phyloP scores from a whole-genome alignment of 495 filamentous ascomycete genomes.

The Haplographium delicatum region DNA sequence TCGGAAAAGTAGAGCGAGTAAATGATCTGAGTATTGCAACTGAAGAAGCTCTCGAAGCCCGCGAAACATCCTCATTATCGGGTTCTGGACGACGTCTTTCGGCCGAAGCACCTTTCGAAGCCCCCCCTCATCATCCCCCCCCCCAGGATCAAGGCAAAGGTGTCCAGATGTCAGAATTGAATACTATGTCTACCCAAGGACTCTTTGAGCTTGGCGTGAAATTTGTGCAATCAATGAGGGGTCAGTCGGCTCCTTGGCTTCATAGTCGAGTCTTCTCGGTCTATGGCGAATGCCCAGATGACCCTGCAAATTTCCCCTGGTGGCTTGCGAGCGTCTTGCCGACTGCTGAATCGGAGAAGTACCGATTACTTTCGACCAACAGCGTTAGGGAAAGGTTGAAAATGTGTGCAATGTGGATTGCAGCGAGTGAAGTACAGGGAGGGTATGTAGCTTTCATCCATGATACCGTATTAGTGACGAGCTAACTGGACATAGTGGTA shows the following conservation, averaged over 20 bases:
- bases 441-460: slow-evolving; percentile 48
- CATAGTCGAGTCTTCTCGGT: slow-evolving; percentile 59
- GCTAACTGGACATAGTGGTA: neutral
- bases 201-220: slow-evolving; percentile 57
- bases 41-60: slow-evolving; percentile 68
- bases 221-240: slow-evolving; percentile 64
- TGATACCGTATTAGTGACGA: neutral
- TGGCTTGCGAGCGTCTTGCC: slow-evolving; percentile 86
- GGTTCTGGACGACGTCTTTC: slow-evolving; percentile 15
- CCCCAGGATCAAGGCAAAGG: slow-evolving; percentile 1
- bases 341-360: slow-evolving; percentile 72
- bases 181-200: slow-evolving; percentile 62
- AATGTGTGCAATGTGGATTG: slow-evolving; percentile 70
- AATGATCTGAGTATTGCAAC: slow-evolving; percentile 76
- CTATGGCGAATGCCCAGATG: slow-evolving; percentile 72
- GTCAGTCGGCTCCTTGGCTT: slow-evolving; percentile 65
- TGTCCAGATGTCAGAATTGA: slow-evolving; percentile 35
- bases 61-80: slow-evolving; percentile 43
- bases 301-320: slow-evolving; percentile 76
- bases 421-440: slow-evolving; percentile 62
- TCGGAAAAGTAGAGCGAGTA: slow-evolving; percentile 66
- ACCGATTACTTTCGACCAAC: slow-evolving; percentile 59
- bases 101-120: slow-evolving; percentile 13
- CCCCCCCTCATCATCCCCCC: slow-evolving; percentile 13
- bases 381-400: slow-evolving; percentile 79